Conservation (phyloP, 2,329 filamentous ascomycete genomes). For the Cladosporium sp. region DNA sequence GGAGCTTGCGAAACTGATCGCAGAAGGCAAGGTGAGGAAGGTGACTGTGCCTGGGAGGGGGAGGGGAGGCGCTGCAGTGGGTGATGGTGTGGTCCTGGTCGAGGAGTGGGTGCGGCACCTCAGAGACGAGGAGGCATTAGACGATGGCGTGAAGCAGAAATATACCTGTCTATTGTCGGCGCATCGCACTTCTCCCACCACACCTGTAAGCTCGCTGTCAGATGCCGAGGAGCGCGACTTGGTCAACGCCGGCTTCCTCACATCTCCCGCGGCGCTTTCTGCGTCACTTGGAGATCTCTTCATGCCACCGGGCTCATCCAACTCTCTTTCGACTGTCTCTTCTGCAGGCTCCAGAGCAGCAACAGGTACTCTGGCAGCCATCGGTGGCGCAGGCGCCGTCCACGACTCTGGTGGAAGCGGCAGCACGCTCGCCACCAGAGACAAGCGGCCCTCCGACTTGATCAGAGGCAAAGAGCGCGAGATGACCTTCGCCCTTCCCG, state of each 20-base stretch:
- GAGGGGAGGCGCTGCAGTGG: conserved; percentile 50
- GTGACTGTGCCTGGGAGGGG: conserved; percentile 58
- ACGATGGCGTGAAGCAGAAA: conserved; percentile 40
- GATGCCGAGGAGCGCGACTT: conserved; percentile 50
- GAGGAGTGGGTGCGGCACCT: conserved; percentile 45
- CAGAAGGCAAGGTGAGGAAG: conserved; percentile 53
- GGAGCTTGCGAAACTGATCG: conserved; percentile 57
- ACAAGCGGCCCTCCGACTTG: conserved; percentile 16
- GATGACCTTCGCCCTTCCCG: conserved; percentile 58
- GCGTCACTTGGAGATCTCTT: conserved; percentile 35
- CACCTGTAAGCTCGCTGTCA: conserved; percentile 38
- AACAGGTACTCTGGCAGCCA: conserved; percentile 61
- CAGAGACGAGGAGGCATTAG: conserved; percentile 15
- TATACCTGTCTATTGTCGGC: conserved; percentile 49
- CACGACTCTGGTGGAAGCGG: conserved; percentile 57
- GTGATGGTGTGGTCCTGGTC: conserved; percentile 59
- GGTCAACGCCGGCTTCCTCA: conserved; percentile 60
- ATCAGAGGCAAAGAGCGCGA: conserved; percentile 4
- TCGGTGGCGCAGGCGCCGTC: conserved; percentile 62
- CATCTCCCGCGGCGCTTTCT: conserved; percentile 43
- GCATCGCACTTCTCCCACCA: conserved; percentile 44
- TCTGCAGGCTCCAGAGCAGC: conserved; percentile 56
- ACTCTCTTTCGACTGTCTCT: conserved; percentile 46
- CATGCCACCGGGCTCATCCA: conserved; percentile 35
- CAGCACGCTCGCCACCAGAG: conserved; percentile 23